phyloP scores from a whole-genome alignment of 345 rosid species.

The Corchorus olitorius region DNA sequence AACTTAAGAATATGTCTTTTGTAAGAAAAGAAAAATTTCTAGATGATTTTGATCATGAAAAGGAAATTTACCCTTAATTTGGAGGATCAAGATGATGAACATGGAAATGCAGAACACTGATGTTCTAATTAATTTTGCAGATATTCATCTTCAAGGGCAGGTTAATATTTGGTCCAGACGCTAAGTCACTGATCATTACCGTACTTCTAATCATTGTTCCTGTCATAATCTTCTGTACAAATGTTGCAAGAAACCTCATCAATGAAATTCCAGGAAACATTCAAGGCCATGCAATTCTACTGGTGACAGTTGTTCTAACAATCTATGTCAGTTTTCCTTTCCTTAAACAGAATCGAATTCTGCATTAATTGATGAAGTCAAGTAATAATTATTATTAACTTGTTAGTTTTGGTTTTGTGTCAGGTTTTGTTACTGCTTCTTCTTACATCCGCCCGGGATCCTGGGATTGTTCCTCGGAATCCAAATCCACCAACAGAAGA shows the following conservation, averaged over 20 bases:
- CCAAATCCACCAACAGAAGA: slow-evolving; percentile 54
- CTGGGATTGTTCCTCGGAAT: slow-evolving; percentile 58
- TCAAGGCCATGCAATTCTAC: slow-evolving; percentile 41
- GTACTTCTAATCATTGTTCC: slow-evolving; percentile 51
- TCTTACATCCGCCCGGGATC: slow-evolving; percentile 54
- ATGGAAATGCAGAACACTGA: neutral
- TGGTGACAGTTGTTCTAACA: slow-evolving; percentile 43
- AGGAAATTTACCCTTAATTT: neutral
- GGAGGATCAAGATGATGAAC: neutral
- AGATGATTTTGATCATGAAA: neutral
- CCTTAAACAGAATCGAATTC: neutral
- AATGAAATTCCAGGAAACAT: slow-evolving; percentile 29
- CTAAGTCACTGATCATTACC: slow-evolving; percentile 44
- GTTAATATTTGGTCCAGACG: slow-evolving; percentile 60
- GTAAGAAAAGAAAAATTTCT: too few relatives aligned
- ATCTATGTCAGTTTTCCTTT: slow-evolving; percentile 45
- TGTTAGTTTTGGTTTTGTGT: slow-evolving; percentile 20
- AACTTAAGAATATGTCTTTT: too few relatives aligned
- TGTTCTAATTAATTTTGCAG: slow-evolving; percentile 27
- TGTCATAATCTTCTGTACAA: slow-evolving; percentile 43
- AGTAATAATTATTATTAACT: neutral
- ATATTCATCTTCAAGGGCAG: slow-evolving; percentile 46
- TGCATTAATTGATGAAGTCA: neutral
- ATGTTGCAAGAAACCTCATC: slow-evolving; percentile 46
- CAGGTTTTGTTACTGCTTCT: slow-evolving; percentile 51